Base-by-base conservation (phyloP, 73 alveolate species). In the Blepharisma stoltei region DNA sequence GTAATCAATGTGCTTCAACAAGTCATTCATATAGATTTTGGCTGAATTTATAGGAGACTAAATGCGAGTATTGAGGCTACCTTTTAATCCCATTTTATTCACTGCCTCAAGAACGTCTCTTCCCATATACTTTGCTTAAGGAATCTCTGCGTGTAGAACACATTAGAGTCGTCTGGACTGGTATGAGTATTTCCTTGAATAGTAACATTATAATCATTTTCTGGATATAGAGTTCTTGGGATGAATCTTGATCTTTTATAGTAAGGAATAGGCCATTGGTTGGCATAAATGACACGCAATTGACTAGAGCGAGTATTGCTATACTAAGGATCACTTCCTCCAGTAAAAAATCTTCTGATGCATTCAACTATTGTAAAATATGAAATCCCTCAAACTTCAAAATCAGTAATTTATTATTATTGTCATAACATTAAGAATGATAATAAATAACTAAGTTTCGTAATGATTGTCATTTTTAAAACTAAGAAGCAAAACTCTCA, bases 261-360 rank as follows among this genome's bases (percentile, higher is more conserved):
- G 27, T 69, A 69, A 46, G 79, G 79, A 43, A 69, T 69, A 1
- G 79, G 79, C 79, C 79, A 69, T 53, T 69, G 79, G 6, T 69
- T 69, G 25, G 79, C 5, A 43, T 43, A 2, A 1, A 69, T 53
- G 32, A 69, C 79, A n/a, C 41, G 55, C 69, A 38, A 44, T 43
- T 69, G 65, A 5, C 79, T 69, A 9, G 67, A 44, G 5, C 5
- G 79, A n/a, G 41, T 32, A 32, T 32, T 32, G 41, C 3, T 32
- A 32, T 32, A 32, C 41, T 3, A 32, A 32, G 41, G 41, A 32
- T 32, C 41, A 3, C 41, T 32, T 32, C 41, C 41, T 32, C 41
- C 41, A 32, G 41, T 32, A 32, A 32, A 32, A 3, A 32, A 32
- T 32, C 41, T 32, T 32, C 41, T 32, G n/a, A n/a, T n/a, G n/a